A percentile compares a stretch with the other conserved stretches of the same genome.
Conservation (phyloP, 768 basidiomycete species). For the Hericium rajendrae region DNA sequence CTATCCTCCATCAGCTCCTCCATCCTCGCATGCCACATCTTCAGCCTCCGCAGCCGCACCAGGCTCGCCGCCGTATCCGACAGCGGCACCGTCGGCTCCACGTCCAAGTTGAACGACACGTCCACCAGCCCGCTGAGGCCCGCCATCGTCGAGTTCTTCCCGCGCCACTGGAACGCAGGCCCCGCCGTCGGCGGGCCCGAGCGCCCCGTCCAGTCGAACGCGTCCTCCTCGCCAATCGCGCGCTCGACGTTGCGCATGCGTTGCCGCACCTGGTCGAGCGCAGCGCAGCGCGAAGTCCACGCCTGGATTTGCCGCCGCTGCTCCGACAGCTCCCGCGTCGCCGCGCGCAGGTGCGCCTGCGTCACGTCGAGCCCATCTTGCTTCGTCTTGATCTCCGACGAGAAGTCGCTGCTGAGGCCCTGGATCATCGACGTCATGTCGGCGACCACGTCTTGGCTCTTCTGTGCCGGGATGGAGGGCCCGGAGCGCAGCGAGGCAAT, state of each 20-base stretch:
- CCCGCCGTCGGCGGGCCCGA: conserved; percentile 34
- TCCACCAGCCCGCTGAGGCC: conserved; percentile 59
- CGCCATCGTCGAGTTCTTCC: conserved; percentile 54
- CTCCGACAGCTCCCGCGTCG: conserved; percentile 85
- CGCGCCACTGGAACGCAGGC: conserved; percentile 65
- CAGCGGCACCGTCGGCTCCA: conserved; percentile 63
- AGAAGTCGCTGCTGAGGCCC: conserved; percentile 67
- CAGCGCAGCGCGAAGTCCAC: conserved; percentile 64
- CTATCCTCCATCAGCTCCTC: conserved; percentile 65
- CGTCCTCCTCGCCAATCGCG: conserved; percentile 68
- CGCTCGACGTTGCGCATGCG: conserved; percentile 78
- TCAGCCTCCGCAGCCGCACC: conserved; percentile 65
- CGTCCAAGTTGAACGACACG: conserved; percentile 51
- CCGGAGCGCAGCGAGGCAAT: conserved; percentile 63
- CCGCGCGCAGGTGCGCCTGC: conserved; percentile 77
- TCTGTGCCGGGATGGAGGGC: conserved; percentile 70
- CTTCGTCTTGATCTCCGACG: conserved; percentile 75
- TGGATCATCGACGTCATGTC: conserved; percentile 86
- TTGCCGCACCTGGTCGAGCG: conserved; percentile 75
- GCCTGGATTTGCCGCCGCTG: conserved; percentile 76
- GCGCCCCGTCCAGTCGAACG: conserved; percentile 86
- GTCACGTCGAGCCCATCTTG: conserved; percentile 83
- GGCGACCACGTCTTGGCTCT: conserved; percentile 80
- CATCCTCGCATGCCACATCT: conserved; percentile 75
- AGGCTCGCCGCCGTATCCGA: conserved; percentile 50